phyloP scores from a whole-genome alignment of 352 stramenopile species.

The Globisporangium rhizosaccharum region DNA sequence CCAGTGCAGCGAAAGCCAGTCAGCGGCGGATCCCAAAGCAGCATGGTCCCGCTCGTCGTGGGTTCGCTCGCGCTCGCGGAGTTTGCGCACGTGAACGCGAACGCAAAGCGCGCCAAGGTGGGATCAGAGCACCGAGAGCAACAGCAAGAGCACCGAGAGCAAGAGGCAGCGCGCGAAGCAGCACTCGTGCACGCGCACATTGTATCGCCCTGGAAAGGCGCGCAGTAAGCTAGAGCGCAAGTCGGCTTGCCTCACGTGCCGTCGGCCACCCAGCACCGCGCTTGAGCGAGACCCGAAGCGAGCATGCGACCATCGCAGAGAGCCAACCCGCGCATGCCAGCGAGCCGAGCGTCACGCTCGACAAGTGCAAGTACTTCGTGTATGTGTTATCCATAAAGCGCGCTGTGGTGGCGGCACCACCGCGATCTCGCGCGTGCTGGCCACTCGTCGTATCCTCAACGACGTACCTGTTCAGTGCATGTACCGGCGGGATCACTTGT shows the following conservation, averaged over 20 bases:
- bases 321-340: background rate
- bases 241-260: too few relatives aligned
- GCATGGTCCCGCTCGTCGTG: constrained; percentile 10
- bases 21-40: constrained; percentile 12
- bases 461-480: too few relatives aligned
- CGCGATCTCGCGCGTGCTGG: background rate
- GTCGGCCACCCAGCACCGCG: background rate
- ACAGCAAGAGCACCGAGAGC: background rate
- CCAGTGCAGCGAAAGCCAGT: too few relatives aligned
- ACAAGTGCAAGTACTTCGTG: background rate
- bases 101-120: constrained; percentile 1
- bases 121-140: constrained; percentile 1
- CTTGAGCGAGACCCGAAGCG: too few relatives aligned
- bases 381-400: background rate
- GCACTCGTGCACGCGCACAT: constrained; percentile 6
- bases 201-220: constrained; percentile 13
- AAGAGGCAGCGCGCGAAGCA: background rate
- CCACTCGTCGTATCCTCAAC: too few relatives aligned
- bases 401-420: background rate
- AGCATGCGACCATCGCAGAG: background rate
- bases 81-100: constrained; percentile 14
- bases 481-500: too few relatives aligned
- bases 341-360: background rate
- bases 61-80: constrained; percentile 10
- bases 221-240: background rate